Percentiles rank a stretch among this genome's conserved stretches.
Conservation (phyloP, 176 grass and related monocot genomes). For the Lolium rigidum region DNA sequence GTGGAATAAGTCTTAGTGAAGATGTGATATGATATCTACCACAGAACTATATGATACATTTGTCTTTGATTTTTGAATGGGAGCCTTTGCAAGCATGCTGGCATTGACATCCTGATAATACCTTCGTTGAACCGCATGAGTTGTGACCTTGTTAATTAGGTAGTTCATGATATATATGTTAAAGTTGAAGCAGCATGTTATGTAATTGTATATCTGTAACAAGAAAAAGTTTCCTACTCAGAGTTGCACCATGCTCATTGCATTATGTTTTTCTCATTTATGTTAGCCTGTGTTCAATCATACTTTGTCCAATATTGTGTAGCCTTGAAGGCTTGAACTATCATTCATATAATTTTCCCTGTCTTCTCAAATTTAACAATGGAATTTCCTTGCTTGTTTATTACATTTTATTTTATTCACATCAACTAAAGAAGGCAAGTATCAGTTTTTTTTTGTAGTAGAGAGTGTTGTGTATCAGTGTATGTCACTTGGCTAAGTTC, state of each 20-base stretch:
- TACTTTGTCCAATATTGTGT: not conserved
- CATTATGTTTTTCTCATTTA: no score
- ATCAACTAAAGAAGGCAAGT: not conserved
- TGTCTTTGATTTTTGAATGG: not conserved
- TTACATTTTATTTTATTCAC: not conserved
- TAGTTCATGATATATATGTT: no score
- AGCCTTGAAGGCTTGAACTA: not conserved
- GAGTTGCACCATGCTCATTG: no score
- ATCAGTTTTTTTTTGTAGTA: not conserved
- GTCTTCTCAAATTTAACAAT: not conserved
- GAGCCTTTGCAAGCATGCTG: not conserved
- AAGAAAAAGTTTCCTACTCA: not conserved
- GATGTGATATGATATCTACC: conserved; percentile 4
- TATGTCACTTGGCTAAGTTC: not conserved
- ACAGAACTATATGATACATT: not conserved
- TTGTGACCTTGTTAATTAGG: no score
- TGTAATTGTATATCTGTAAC: no score
- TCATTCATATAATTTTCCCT: not conserved
- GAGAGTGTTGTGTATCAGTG: not conserved
- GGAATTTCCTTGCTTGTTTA: not conserved
- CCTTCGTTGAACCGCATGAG: no score
- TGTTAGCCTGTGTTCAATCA: not conserved
- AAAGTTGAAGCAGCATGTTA: no score
- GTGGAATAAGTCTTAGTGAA: not conserved
- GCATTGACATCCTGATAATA: not conserved